Evolutionary conservation across 805 yeast genomes (phyloP).

Genomic region (Komagataella mondaviorum): DNA sequence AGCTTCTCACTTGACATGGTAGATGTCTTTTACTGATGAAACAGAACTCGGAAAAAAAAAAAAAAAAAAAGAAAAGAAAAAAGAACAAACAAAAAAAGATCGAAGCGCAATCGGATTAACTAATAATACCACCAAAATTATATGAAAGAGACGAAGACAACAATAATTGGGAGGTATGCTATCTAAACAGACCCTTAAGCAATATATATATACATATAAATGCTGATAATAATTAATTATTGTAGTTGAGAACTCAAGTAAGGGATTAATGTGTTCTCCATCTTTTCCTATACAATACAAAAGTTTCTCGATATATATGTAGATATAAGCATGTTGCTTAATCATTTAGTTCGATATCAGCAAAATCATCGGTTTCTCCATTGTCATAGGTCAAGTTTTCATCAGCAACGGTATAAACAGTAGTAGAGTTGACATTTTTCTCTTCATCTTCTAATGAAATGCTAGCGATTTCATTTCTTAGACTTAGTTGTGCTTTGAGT

Average conservation of each 20-base stretch:
- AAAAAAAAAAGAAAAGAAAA: slow-evolving; percentile 2
- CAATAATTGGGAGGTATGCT: no score
- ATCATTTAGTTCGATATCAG: slow-evolving; percentile 25
- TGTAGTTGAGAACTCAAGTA: no score
- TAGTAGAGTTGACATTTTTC: slow-evolving; percentile 15
- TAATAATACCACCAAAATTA: no score
- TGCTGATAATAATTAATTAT: no score
- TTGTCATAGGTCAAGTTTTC: slow-evolving; percentile 17
- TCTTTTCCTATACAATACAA: not conserved
- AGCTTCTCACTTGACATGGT: slow-evolving; percentile 25
- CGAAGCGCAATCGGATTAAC: not conserved
- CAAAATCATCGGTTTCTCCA: slow-evolving; percentile 21
- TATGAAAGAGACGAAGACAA: no score
- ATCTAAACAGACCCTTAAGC: not conserved
- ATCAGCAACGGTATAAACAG: slow-evolving; percentile 5
- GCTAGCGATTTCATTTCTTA: slow-evolving; percentile 41
- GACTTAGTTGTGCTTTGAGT: slow-evolving; percentile 58
- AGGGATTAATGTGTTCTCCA: not conserved
- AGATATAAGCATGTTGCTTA: not conserved
- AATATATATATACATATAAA: no score
- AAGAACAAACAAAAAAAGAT: no score
- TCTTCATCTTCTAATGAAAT: slow-evolving; percentile 19
- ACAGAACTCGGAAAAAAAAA: not conserved
- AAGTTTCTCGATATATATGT: not conserved
- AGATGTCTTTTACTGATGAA: not conserved